Percentiles rank a stretch among this genome's conserved stretches.
phyloP scores from a whole-genome alignment of 2,329 filamentous ascomycete species.

The Aspergillus costaricaensis region DNA sequence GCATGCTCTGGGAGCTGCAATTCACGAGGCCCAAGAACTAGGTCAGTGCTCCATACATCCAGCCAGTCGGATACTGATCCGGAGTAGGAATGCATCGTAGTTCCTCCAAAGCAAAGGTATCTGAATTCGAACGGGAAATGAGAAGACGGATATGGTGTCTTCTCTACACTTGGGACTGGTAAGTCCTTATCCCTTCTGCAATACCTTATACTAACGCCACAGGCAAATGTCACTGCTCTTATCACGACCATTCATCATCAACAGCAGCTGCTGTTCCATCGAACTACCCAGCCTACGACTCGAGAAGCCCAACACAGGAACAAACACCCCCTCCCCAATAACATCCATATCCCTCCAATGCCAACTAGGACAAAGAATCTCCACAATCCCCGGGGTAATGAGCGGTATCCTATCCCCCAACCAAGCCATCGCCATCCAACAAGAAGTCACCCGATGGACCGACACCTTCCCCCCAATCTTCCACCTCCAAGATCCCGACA shows the following conservation, averaged over 20 bases:
- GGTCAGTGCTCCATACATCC: conserved; percentile 29
- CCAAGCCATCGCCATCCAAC: conserved; percentile 32
- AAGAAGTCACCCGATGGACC: conserved; percentile 48
- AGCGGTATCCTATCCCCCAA: conserved; percentile 12
- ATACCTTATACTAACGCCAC: background rate
- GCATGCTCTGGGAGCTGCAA: conserved; percentile 48
- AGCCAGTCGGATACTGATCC: background rate
- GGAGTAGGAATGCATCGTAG: conserved; percentile 40
- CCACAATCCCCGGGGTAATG: conserved; percentile 20
- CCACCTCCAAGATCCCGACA: conserved; percentile 44
- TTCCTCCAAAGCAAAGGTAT: conserved; percentile 34
- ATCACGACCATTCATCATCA: conserved; percentile 48
- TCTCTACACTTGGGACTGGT: conserved; percentile 54
- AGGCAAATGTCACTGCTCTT: conserved; percentile 49
- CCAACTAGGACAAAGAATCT: conserved; percentile 38
- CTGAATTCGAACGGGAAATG: conserved; percentile 53
- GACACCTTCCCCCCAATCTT: conserved; percentile 47
- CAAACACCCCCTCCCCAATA: conserved; percentile 47
- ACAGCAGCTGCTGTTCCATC: conserved; percentile 43
- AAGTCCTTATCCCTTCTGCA: conserved; percentile 15
- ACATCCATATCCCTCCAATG: conserved; percentile 47
- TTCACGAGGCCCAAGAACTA: conserved; percentile 53
- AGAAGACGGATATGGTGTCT: conserved; percentile 51
- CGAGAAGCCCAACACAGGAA: conserved; percentile 29
- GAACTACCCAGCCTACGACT: conserved; percentile 46